Evolutionary conservation across 805 yeast genomes (phyloP).

Genomic region (Lachancea lanzarotensis): DNA sequence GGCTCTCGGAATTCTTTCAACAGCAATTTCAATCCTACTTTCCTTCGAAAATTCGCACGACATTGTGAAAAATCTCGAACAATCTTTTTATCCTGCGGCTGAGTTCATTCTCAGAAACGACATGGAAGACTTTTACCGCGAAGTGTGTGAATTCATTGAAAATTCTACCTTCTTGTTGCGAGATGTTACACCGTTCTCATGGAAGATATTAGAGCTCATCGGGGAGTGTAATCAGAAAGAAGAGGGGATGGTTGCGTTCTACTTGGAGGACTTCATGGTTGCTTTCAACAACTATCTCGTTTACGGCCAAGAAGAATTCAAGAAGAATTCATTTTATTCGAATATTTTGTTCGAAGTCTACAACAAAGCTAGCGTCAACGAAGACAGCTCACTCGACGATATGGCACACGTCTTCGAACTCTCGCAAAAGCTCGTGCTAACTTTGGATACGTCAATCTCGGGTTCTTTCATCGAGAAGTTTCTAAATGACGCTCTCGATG

Average conservation of each 20-base stretch:
- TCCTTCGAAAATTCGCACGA: constrained; percentile 77
- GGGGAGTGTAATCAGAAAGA: constrained; percentile 29
- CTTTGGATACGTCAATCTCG: constrained; percentile 43
- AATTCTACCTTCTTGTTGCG: constrained; percentile 58
- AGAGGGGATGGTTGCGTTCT: constrained; percentile 51
- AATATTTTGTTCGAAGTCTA: constrained; percentile 48
- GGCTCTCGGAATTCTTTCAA: constrained; percentile 72
- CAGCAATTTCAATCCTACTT: constrained; percentile 72
- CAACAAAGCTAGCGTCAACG: constrained; percentile 33
- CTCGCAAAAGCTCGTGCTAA: constrained; percentile 55
- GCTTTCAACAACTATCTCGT: constrained; percentile 68
- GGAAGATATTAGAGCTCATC: constrained; percentile 61
- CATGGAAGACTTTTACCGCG: constrained; percentile 68
- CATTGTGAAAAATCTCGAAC: constrained; percentile 57
- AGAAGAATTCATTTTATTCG: constrained; percentile 40
- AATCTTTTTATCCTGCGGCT: constrained; percentile 62
- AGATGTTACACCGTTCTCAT: constrained; percentile 59
- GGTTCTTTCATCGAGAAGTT: constrained; percentile 41
- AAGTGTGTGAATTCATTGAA: constrained; percentile 68
- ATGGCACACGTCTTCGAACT: constrained; percentile 53
- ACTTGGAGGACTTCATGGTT: constrained; percentile 69
- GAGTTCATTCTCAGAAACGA: constrained; percentile 58
- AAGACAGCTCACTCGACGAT: constrained; percentile 53
- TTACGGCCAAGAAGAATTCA: constrained; percentile 47
- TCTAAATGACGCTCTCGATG: constrained; percentile 38